A percentile compares a stretch with the other conserved stretches of the same genome.
These are phyloP conservation scores for Auxenochlorella pyrenoidosa DNA, from an alignment of 139 green algal species.

Conservation along the genomic window DNA sequence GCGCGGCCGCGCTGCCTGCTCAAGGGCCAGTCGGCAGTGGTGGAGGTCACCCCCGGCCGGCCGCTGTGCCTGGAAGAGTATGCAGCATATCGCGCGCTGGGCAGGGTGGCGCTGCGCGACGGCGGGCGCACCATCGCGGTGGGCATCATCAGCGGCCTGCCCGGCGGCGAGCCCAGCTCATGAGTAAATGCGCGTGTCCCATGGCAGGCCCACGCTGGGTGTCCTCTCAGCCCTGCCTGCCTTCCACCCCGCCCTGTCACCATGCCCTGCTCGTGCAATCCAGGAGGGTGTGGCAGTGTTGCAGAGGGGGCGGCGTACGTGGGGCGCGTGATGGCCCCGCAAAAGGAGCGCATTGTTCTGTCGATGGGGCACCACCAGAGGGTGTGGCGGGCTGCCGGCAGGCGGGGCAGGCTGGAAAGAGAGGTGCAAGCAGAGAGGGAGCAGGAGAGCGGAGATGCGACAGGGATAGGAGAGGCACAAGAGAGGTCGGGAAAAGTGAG, in stretches of 20 bases:
- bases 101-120: constrained; percentile 86
- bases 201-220: neutral
- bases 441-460: neutral
- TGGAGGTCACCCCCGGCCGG: constrained; percentile 78
- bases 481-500: neutral
- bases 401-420: neutral
- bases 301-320: neutral
- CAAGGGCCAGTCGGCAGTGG: constrained; percentile 52
- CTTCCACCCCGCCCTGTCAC: no score
- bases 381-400: neutral
- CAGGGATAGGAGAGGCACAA: neutral
- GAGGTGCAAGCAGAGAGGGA: neutral
- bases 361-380: neutral
- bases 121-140: constrained; percentile 89
- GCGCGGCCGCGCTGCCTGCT: constrained; percentile 69
- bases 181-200: no score
- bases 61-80: constrained; percentile 85
- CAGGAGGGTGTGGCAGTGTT: no score
- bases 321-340: neutral
- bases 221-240: no score
- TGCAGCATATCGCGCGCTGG: constrained; percentile 71
- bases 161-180: neutral
- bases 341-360: neutral
- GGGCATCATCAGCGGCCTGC: constrained; percentile 75
- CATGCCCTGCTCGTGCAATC: no score